Conservation (phyloP, 1,284 basidiomycete species). For the Apiotrichum veenhuisii region DNA sequence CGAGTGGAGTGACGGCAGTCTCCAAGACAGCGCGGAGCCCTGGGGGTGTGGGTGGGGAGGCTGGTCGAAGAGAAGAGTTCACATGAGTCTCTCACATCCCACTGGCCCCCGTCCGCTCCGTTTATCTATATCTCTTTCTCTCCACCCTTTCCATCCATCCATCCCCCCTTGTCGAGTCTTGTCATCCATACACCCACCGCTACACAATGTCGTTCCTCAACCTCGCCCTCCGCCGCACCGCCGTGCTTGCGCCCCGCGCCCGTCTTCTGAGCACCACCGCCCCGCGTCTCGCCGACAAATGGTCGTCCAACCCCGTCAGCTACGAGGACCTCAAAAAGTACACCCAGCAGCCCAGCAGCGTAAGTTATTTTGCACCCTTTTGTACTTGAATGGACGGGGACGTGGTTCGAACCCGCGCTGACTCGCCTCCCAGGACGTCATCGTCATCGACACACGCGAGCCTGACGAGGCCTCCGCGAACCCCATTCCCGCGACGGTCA, state of each 20-base stretch:
- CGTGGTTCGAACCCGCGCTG: neutral
- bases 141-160: no score
- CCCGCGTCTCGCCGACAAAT: neutral
- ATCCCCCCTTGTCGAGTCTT: no score
- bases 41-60: no score
- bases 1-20: no score
- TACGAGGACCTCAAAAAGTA: slow-evolving; percentile 76
- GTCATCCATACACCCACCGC: no score
- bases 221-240: neutral
- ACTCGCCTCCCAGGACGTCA: slow-evolving; percentile 7
- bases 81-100: no score
- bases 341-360: slow-evolving; percentile 68
- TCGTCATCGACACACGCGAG: slow-evolving; percentile 67
- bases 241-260: neutral
- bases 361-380: slow-evolving; percentile 48
- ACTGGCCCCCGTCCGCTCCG: no score
- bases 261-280: neutral
- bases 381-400: no score
- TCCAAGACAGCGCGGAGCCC: no score
- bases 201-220: no score
- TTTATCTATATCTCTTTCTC: no score
- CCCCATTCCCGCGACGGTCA: slow-evolving; percentile 89
- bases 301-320: slow-evolving; percentile 53
- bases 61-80: no score
- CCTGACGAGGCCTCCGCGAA: slow-evolving; percentile 84